These are phyloP conservation scores for Rhodotorula sp. DNA, from an alignment of 1,284 basidiomycete genomes.

Conservation along the genomic window DNA sequence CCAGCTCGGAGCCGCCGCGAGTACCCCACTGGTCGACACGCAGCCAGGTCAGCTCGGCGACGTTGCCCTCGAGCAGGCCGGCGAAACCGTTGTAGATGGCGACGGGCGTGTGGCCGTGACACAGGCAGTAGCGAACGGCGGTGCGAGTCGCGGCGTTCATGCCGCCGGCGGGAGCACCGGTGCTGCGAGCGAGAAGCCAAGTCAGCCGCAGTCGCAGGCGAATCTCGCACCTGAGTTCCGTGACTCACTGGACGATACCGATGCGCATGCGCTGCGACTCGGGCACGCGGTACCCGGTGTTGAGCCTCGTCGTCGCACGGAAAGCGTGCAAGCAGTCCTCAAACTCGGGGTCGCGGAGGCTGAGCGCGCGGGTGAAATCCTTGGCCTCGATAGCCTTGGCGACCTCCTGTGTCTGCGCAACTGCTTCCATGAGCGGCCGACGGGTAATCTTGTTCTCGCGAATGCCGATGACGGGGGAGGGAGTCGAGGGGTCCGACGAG, in stretches of 20 bases:
- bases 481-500: conserved; percentile 82
- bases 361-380: conserved; percentile 84
- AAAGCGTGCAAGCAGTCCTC: conserved; percentile 82
- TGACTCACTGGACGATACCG: conserved; percentile 84
- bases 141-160: conserved; percentile 98
- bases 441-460: conserved; percentile 93
- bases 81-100: conserved; percentile 94
- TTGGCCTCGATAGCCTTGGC: conserved; percentile 75
- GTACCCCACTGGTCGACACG: conserved; percentile 95
- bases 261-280: conserved; percentile 70
- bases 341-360: conserved; percentile 88
- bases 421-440: conserved; percentile 87
- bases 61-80: conserved; percentile 83
- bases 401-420: conserved; percentile 83
- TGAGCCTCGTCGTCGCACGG: conserved; percentile 65
- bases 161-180: conserved; percentile 94
- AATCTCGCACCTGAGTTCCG: background rate
- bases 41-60: conserved; percentile 80
- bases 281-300: conserved; percentile 62
- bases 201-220: background rate
- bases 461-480: conserved; percentile 96
- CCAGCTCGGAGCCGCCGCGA: conserved; percentile 96
- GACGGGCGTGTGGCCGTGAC: conserved; percentile 85
- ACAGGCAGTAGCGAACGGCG: conserved; percentile 87
- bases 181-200: conserved; percentile 53